These are phyloP conservation scores for Candida silvicultrix DNA, from an alignment of 805 yeast species.

Conservation along the genomic window DNA sequence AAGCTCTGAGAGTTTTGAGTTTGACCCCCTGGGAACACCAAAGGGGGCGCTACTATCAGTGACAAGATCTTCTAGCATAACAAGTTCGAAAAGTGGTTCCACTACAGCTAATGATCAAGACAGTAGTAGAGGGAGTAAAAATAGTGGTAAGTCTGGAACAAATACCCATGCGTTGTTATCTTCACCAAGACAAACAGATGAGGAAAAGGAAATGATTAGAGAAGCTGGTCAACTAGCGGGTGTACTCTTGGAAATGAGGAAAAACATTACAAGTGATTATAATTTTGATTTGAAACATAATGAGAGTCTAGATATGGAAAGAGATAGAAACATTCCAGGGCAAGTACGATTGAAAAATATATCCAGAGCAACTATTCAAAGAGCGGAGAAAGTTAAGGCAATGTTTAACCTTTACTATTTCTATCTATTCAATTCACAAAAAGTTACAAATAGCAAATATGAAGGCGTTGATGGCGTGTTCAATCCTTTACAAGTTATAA, in stretches of 20 bases:
- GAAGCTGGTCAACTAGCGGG: slow-evolving; percentile 34
- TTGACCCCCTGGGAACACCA: slow-evolving; percentile 14
- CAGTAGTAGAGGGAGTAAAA: too few species aligned
- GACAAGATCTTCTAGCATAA: not conserved
- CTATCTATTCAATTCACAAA: slow-evolving; percentile 17
- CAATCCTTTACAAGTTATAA: slow-evolving; percentile 77
- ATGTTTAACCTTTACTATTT: slow-evolving; percentile 24
- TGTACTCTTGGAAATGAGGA: slow-evolving; percentile 35
- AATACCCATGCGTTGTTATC: not conserved
- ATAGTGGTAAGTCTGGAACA: not conserved
- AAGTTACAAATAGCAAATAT: slow-evolving; percentile 9
- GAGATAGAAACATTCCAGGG: slow-evolving; percentile 5
- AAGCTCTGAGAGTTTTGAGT: slow-evolving; percentile 16
- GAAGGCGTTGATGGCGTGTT: slow-evolving; percentile 59
- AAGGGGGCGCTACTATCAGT: not conserved
- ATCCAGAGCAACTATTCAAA: slow-evolving; percentile 30
- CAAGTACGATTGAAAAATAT: slow-evolving; percentile 15
- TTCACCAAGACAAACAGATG: not conserved
- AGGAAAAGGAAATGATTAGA: slow-evolving; percentile 7
- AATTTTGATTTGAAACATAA: slow-evolving; percentile 28
- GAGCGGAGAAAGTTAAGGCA: slow-evolving; percentile 45
- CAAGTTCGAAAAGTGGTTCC: slow-evolving; percentile 1
- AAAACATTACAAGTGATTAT: slow-evolving; percentile 34
- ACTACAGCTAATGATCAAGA: not conserved
- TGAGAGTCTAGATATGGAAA: slow-evolving; percentile 15